Evolutionary conservation across 2,329 filamentous ascomycete genomes (phyloP).

Genomic region (Hypoxylon sp.): DNA sequence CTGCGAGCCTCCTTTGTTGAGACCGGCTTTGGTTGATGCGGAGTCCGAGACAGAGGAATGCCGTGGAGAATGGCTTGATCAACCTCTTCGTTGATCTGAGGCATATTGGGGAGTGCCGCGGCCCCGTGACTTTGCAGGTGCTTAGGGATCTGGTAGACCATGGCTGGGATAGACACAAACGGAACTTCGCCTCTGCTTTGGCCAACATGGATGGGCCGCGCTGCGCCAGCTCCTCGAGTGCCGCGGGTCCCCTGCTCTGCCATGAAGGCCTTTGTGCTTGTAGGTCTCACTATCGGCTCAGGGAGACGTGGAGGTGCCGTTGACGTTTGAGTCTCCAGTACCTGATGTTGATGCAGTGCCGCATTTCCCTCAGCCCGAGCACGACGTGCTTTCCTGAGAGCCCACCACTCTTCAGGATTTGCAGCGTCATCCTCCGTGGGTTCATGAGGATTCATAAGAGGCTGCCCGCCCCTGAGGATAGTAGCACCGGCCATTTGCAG

Average conservation of each 20-base stretch:
- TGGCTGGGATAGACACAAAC: not conserved
- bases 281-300: not conserved
- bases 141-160: not conserved
- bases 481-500: not conserved
- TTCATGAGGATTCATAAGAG: not conserved
- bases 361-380: not conserved
- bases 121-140: conserved; percentile 12
- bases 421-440: not conserved
- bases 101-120: conserved; percentile 3
- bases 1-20: not conserved
- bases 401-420: not conserved
- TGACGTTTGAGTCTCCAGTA: not conserved
- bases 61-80: not conserved
- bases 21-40: not conserved
- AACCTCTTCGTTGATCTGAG: not conserved
- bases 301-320: not conserved
- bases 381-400: not conserved
- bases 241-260: not conserved
- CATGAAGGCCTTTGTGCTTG: conserved; percentile 5
- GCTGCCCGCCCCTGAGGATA: not conserved
- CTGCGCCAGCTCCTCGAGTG: not conserved
- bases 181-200: not conserved
- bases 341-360: not conserved
- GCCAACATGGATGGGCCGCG: not conserved
- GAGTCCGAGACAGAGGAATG: conserved; percentile 8